A percentile compares a stretch with the other conserved stretches of the same genome.
Conservation (phyloP, 768 basidiomycete species). For the Cytidiella melzeri region DNA sequence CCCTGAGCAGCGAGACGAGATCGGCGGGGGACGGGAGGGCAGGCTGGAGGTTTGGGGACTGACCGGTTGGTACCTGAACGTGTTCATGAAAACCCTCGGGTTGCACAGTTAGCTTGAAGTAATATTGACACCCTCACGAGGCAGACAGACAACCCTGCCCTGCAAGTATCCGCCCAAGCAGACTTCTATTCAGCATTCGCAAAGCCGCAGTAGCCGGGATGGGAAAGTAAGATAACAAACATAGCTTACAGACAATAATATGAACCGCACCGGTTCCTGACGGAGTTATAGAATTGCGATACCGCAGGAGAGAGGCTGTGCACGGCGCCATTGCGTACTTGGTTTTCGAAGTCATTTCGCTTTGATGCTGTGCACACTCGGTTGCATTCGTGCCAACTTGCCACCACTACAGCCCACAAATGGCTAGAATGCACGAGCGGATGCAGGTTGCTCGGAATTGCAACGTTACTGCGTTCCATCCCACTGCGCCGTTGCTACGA, state of each 20-base stretch:
- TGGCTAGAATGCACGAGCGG: too few species aligned
- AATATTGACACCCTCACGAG: not conserved
- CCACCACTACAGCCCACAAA: not conserved
- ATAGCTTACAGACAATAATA: too few species aligned
- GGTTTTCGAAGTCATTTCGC: not conserved
- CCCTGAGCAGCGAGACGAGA: conserved; percentile 33
- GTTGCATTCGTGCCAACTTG: not conserved
- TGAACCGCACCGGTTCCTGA: too few species aligned
- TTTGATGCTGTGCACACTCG: not conserved
- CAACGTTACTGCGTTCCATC: not conserved
- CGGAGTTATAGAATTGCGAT: too few species aligned
- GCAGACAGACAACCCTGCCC: too few species aligned
- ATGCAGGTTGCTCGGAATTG: too few species aligned
- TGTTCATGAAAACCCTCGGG: conserved; percentile 51
- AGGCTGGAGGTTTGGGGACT: conserved; percentile 75
- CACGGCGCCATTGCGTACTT: too few species aligned
- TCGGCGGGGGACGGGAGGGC: conserved; percentile 37
- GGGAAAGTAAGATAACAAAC: too few species aligned
- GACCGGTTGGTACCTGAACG: conserved; percentile 75
- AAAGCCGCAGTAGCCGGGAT: too few species aligned
- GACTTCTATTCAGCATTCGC: too few species aligned
- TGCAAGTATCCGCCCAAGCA: too few species aligned
- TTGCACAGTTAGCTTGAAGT: conserved; percentile 34
- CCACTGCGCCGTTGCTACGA: not conserved
- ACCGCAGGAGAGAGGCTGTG: too few species aligned